These are phyloP conservation scores for Euphrasia arctica DNA, from an alignment of 305 asterid species.

Conservation along the genomic window DNA sequence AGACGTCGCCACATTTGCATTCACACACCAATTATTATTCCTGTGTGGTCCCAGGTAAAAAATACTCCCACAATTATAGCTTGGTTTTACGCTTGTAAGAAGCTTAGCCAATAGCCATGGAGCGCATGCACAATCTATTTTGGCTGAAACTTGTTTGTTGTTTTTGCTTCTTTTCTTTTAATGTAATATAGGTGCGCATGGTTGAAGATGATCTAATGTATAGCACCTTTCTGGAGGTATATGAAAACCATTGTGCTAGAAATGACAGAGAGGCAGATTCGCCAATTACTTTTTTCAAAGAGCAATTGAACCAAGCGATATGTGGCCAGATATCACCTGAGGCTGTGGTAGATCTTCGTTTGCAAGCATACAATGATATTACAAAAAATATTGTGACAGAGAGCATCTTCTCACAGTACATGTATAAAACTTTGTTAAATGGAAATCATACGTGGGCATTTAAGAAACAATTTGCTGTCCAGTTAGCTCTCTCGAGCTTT, in stretches of 20 bases:
- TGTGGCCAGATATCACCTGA: constrained; percentile 91
- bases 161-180: constrained; percentile 18
- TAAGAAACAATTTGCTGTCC: constrained; percentile 96
- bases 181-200: constrained; percentile 81
- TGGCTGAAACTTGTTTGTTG: constrained; percentile 20
- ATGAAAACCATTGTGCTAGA: constrained; percentile 98
- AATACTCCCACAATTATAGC: background rate
- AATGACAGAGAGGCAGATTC: constrained; percentile 89
- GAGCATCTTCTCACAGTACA: constrained; percentile 94
- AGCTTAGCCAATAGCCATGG: constrained; percentile 11
- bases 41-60: constrained; percentile 99
- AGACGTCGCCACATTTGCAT: constrained; percentile 93
- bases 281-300: constrained; percentile 90
- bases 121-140: constrained; percentile 2
- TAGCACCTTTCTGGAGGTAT: constrained; percentile 97
- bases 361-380: constrained; percentile 85
- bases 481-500: constrained; percentile 95
- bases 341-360: constrained; percentile 96
- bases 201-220: constrained; percentile 99
- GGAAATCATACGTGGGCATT: constrained; percentile 97
- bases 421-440: constrained; percentile 87
- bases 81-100: background rate
- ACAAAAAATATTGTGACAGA: constrained; percentile 80
- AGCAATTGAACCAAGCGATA: constrained; percentile 96
- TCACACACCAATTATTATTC: constrained; percentile 97